phyloP scores from a whole-genome alignment of 306 rosid species.

The Castanea mollissima region DNA sequence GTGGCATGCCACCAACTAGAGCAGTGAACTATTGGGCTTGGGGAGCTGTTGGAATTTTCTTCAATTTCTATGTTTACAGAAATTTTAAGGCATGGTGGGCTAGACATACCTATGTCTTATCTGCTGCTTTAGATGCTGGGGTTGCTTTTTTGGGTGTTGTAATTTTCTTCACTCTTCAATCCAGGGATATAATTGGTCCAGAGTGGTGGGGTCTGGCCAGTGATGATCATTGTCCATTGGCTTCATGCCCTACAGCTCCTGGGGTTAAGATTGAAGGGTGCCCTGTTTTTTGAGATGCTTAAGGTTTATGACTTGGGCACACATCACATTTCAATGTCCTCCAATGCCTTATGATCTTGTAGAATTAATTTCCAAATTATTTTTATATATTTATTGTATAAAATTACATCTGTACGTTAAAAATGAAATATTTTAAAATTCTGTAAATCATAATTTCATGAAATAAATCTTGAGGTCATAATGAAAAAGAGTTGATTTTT shows the following conservation, averaged over 20 bases:
- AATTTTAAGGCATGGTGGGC: constrained; percentile 68
- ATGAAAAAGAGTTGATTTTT: too few relatives aligned
- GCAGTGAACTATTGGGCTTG: constrained; percentile 49
- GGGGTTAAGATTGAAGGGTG: constrained; percentile 51
- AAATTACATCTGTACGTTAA: too few relatives aligned
- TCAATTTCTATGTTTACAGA: constrained; percentile 50
- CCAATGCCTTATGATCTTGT: neutral
- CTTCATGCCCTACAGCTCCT: constrained; percentile 64
- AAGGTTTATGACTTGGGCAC: too few relatives aligned
- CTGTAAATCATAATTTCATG: too few relatives aligned
- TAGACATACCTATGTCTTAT: constrained; percentile 59
- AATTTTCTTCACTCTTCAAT: constrained; percentile 56
- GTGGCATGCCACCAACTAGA: constrained; percentile 35
- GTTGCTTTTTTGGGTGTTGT: constrained; percentile 55
- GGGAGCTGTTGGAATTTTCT: constrained; percentile 67
- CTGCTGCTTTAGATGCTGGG: constrained; percentile 76
- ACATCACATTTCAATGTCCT: neutral
- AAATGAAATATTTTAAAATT: too few relatives aligned
- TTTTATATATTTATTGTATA: too few relatives aligned
- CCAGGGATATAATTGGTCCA: constrained; percentile 36
- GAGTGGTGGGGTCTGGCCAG: constrained; percentile 58
- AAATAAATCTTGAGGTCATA: too few relatives aligned
- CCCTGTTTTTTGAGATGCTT: constrained; percentile 31
- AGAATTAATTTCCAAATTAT: too few relatives aligned
- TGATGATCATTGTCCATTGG: constrained; percentile 52